Evolutionary conservation across 768 basidiomycete genomes (phyloP).

Genomic region (Tremella mesenterica): DNA sequence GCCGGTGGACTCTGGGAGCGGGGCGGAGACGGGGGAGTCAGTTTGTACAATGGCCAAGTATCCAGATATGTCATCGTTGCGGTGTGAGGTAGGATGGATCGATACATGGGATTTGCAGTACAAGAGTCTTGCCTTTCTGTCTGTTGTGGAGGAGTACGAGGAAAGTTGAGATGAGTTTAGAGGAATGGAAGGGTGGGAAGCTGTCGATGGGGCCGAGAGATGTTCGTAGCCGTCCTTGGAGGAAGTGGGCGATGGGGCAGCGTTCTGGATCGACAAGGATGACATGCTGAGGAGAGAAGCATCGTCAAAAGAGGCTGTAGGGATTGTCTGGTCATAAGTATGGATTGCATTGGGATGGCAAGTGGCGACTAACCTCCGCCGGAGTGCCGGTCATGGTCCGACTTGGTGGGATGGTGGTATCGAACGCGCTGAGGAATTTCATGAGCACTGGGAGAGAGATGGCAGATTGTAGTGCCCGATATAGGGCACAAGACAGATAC

Average conservation of each 20-base stretch:
- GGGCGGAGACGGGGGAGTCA: conserved; percentile 46
- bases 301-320: neutral
- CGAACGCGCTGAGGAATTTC: neutral
- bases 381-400: no score
- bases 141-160: neutral
- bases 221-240: conserved; percentile 12
- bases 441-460: no score
- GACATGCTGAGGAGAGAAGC: conserved; percentile 9
- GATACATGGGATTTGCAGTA: conserved; percentile 93
- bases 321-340: no score
- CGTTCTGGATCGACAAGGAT: neutral
- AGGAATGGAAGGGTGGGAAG: conserved; percentile 3
- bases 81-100: conserved; percentile 84
- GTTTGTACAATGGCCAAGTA: conserved; percentile 86
- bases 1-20: conserved; percentile 14
- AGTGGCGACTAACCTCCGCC: conserved; percentile 8
- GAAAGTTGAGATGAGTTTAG: neutral
- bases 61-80: conserved; percentile 86
- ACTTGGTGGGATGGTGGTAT: no score
- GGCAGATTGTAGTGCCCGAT: no score
- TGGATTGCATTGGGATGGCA: no score
- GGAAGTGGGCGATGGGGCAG: neutral
- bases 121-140: conserved; percentile 49
- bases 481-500: no score
- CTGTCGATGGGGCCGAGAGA: conserved; percentile 8